These are phyloP conservation scores for Mesotaenium endlicherianum DNA, from an alignment of 139 green algal genomes.

Conservation along the genomic window DNA sequence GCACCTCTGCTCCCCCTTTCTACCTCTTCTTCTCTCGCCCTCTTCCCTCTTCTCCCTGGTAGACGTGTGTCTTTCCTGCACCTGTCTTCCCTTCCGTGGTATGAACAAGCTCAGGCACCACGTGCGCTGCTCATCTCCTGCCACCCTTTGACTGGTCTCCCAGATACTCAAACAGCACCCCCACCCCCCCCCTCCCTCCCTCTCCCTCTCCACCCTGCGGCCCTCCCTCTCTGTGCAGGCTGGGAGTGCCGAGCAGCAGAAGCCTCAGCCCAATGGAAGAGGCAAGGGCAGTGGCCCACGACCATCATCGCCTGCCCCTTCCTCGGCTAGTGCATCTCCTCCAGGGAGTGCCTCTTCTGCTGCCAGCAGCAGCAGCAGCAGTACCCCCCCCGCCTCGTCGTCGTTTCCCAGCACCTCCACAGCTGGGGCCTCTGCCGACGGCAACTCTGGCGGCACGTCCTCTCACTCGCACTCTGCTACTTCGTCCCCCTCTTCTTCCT, in stretches of 20 bases:
- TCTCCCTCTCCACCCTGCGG: background rate
- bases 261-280: too few species aligned
- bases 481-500: conserved; percentile 4
- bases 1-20: background rate
- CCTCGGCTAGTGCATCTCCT: background rate
- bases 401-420: background rate
- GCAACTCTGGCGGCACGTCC: background rate
- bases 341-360: background rate
- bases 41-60: background rate
- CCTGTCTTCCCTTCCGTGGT: background rate
- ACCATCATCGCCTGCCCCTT: background rate
- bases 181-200: background rate
- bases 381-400: background rate
- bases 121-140: background rate
- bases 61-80: background rate
- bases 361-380: background rate
- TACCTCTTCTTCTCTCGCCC: background rate
- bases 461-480: background rate
- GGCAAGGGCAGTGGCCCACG: too few species aligned
- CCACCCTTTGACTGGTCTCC: background rate
- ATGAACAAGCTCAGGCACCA: background rate
- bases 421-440: background rate
- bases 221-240: too few species aligned
- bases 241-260: too few species aligned
- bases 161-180: background rate